Conservation (phyloP, 305 asterid species). For the Solanum hybrid region DNA sequence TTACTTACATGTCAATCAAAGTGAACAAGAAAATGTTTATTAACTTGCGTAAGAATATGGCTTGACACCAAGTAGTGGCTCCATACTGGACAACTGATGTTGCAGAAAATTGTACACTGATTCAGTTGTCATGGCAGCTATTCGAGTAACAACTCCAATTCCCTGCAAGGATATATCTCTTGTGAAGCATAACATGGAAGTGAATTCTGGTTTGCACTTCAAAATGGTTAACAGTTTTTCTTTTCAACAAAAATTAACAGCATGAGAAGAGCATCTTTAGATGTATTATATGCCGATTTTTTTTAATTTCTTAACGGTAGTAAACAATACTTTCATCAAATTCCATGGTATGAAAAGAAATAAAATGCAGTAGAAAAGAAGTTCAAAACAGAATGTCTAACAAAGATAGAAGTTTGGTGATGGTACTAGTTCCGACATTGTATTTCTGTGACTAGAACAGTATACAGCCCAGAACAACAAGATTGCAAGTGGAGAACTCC, state of each 20-base stretch:
- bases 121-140: slow-evolving; percentile 79
- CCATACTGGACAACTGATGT: slow-evolving; percentile 54
- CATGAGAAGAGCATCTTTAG: not conserved
- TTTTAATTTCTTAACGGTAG: not conserved
- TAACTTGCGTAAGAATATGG: slow-evolving; percentile 33
- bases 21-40: not conserved
- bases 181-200: not conserved
- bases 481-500: not conserved
- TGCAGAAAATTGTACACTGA: slow-evolving; percentile 67
- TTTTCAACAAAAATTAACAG: not conserved
- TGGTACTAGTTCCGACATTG: not conserved
- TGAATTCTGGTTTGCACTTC: not conserved
- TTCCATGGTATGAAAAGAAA: not conserved
- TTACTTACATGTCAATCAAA: not conserved
- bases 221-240: not conserved
- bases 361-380: not conserved
- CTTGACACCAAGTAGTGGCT: slow-evolving; percentile 63
- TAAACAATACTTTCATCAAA: not conserved
- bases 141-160: slow-evolving; percentile 57
- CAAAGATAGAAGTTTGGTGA: not conserved
- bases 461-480: not conserved
- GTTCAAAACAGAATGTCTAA: not conserved
- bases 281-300: not conserved
- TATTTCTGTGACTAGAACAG: not conserved
- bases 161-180: slow-evolving; percentile 33